A percentile compares a stretch with the other conserved stretches of the same genome.
phyloP scores from a whole-genome alignment of 2,329 filamentous ascomycete species.

The Zasmidium cellare region DNA sequence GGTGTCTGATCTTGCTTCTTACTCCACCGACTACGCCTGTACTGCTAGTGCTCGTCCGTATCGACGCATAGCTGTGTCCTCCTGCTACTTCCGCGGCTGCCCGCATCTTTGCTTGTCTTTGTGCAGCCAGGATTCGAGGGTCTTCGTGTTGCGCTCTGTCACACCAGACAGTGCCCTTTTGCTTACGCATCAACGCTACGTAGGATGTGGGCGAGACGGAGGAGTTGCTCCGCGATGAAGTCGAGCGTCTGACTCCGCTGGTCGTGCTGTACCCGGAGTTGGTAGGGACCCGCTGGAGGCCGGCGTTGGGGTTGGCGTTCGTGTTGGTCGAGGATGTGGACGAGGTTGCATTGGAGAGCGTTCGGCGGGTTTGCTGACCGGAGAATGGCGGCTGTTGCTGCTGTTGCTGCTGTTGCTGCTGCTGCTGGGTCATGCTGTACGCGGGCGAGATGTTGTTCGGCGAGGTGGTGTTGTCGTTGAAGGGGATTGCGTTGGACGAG shows the following conservation, averaged over 20 bases:
- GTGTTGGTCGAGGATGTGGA: slow-evolving; percentile 64
- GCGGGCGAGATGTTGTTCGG: slow-evolving; percentile 18
- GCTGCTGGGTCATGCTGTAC: slow-evolving; percentile 23
- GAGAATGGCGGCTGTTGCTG: slow-evolving; percentile 13
- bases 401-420: slow-evolving; percentile 8
- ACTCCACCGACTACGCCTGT: slow-evolving; percentile 53
- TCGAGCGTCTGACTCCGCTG: slow-evolving; percentile 65
- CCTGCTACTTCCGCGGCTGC: slow-evolving; percentile 82
- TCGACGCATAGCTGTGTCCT: slow-evolving; percentile 42
- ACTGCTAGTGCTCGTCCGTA: slow-evolving; percentile 33
- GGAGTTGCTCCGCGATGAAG: slow-evolving; percentile 70
- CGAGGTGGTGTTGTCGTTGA: slow-evolving; percentile 24
- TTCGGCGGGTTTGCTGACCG: slow-evolving; percentile 48
- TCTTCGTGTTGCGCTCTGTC: slow-evolving; percentile 92
- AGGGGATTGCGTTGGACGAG: slow-evolving; percentile 27
- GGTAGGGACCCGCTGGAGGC: slow-evolving; percentile 51
- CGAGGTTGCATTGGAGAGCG: slow-evolving; percentile 67
- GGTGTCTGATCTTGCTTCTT: slow-evolving; percentile 83
- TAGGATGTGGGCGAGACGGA: slow-evolving; percentile 69
- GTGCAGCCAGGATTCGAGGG: slow-evolving; percentile 76
- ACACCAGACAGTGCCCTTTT: slow-evolving; percentile 98
- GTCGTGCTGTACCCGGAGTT: slow-evolving; percentile 27
- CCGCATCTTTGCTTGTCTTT: slow-evolving; percentile 81
- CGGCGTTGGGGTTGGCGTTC: slow-evolving; percentile 42
- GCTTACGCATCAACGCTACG: slow-evolving; percentile 91